phyloP scores from a whole-genome alignment of 805 yeast species.

The Sugiyamaella smithiae region DNA sequence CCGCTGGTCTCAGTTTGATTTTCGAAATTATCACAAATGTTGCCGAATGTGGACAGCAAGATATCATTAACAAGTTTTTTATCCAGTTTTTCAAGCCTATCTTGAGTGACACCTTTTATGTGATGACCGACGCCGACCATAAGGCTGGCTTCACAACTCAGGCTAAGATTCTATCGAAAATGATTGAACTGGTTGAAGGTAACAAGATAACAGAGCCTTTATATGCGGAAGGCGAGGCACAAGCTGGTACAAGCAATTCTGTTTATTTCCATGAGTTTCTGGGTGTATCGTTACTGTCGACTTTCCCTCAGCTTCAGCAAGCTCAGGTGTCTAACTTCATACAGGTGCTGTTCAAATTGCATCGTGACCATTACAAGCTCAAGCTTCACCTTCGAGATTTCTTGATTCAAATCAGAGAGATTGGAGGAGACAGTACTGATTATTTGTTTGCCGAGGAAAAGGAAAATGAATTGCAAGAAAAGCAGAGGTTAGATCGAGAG shows the following conservation, averaged over 20 bases:
- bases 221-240: constrained; percentile 75
- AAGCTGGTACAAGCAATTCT: constrained; percentile 79
- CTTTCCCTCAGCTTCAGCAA: constrained; percentile 87
- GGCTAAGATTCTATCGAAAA: constrained; percentile 75
- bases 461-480: constrained; percentile 70
- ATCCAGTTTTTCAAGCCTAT: constrained; percentile 85
- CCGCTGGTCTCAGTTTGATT: constrained; percentile 80
- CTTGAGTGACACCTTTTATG: constrained; percentile 87
- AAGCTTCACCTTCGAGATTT: constrained; percentile 88
- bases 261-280: constrained; percentile 76
- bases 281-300: constrained; percentile 74
- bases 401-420: constrained; percentile 91
- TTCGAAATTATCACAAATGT: constrained; percentile 82
- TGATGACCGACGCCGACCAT: constrained; percentile 94
- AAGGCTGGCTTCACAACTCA: constrained; percentile 93
- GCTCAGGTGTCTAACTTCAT: constrained; percentile 83
- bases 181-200: constrained; percentile 79
- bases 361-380: constrained; percentile 71
- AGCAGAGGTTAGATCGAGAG: constrained; percentile 67
- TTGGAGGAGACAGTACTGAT: constrained; percentile 80
- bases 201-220: constrained; percentile 73
- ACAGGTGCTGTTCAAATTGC: constrained; percentile 64
- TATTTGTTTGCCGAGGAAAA: constrained; percentile 92
- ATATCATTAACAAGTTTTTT: constrained; percentile 82
- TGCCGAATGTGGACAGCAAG: constrained; percentile 57